These are phyloP conservation scores for Lodderomyces pseudojiufengensis DNA, from an alignment of 1,139 yeast genomes.

Conservation along the genomic window DNA sequence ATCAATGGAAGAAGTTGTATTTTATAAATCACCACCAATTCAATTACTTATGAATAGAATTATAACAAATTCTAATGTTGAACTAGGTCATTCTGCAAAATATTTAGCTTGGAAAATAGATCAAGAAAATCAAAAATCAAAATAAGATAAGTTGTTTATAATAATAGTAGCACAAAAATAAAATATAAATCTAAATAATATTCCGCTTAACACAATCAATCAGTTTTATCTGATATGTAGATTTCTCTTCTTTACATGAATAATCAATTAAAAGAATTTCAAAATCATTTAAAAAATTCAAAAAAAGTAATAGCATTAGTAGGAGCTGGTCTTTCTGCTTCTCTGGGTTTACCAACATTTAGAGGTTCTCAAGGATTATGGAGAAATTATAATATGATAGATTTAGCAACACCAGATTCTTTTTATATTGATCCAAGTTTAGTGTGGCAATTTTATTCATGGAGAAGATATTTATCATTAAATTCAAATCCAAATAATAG, in stretches of 20 bases:
- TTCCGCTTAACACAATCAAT: too few relatives aligned
- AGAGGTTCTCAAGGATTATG: conserved; percentile 73
- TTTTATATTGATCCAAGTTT: conserved; percentile 77
- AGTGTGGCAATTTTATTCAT: conserved; percentile 86
- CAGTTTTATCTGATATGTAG: too few relatives aligned
- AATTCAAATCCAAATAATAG: conserved; percentile 70
- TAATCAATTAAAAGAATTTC: conserved; percentile 46
- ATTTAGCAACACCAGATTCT: conserved; percentile 88
- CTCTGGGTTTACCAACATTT: conserved; percentile 74
- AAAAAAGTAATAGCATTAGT: conserved; percentile 67
- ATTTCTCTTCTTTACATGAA: conserved; percentile 11
- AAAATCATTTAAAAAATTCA: conserved; percentile 48
- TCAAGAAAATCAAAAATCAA: neutral
- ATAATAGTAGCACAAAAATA: neutral
- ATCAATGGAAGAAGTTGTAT: conserved; percentile 43
- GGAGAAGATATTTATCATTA: conserved; percentile 62
- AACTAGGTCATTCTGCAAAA: conserved; percentile 64
- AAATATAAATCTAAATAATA: neutral
- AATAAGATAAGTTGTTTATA: too few relatives aligned
- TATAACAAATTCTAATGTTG: conserved; percentile 21
- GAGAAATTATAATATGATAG: conserved; percentile 76
- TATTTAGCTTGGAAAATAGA: conserved; percentile 62
- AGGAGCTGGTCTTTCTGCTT: conserved; percentile 81
- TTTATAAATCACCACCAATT: conserved; percentile 83
- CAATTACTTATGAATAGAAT: conserved; percentile 48